phyloP scores from a whole-genome alignment of 208 protist genomes.

The Jaenimonas drosophilae region DNA sequence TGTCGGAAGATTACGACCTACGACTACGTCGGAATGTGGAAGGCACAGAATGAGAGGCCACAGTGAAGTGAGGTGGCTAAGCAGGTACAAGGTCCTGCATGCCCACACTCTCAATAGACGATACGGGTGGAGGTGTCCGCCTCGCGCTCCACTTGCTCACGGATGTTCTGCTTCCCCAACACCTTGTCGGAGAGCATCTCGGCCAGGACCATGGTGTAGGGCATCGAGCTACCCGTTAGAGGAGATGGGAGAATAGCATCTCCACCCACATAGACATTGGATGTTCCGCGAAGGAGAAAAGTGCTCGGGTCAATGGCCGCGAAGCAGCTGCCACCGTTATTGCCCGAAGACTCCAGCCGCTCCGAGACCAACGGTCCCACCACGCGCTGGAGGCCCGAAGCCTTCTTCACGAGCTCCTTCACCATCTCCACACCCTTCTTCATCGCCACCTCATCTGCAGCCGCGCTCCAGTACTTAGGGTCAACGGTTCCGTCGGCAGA shows the following conservation, averaged over 20 bases:
- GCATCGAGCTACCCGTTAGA: slow-evolving; percentile 37
- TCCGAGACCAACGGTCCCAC: slow-evolving; percentile 31
- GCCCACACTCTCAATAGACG: slow-evolving; percentile 30
- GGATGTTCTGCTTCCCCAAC: slow-evolving; percentile 30
- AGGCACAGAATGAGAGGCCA: slow-evolving; percentile 1
- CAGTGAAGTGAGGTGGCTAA: neutral
- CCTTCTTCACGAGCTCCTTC: slow-evolving; percentile 38
- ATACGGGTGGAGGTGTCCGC: slow-evolving; percentile 27
- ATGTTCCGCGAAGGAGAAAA: slow-evolving; percentile 40
- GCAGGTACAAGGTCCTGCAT: neutral
- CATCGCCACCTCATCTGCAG: slow-evolving; percentile 32
- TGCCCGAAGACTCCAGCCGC: slow-evolving; percentile 52
- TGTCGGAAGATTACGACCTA: neutral
- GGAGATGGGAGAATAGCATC: slow-evolving; percentile 48
- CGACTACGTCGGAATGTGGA: neutral
- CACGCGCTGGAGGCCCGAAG: slow-evolving; percentile 25
- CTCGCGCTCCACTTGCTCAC: slow-evolving; percentile 23
- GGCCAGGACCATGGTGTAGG: slow-evolving; percentile 57
- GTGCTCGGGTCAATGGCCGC: slow-evolving; percentile 34
- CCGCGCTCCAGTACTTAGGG: slow-evolving; percentile 51
- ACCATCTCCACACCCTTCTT: slow-evolving; percentile 41
- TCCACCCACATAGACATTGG: slow-evolving; percentile 71
- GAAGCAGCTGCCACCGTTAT: slow-evolving; percentile 49
- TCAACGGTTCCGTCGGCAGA: slow-evolving; percentile 38
- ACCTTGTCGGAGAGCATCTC: slow-evolving; percentile 54